Conservation (phyloP, 2,329 filamentous ascomycete genomes). For the Neoarthrinium moseri region DNA sequence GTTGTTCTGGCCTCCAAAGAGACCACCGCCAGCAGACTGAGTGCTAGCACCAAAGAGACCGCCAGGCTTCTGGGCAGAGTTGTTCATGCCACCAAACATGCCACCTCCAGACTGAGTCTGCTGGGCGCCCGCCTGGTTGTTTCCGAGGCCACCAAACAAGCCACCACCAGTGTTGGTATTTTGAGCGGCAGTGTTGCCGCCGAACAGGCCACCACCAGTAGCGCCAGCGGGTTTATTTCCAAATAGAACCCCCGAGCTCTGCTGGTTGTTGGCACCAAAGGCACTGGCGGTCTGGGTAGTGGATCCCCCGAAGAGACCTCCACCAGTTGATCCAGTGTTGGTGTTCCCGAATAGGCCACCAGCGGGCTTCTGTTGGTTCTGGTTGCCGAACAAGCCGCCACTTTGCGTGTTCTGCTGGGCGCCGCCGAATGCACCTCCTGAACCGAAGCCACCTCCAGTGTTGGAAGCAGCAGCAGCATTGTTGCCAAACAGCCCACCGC, state of each 20-base stretch:
- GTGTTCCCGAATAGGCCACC: constrained; percentile 33
- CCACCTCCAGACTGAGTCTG: constrained; percentile 32
- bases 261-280: constrained; percentile 27
- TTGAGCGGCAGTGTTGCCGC: constrained; percentile 33
- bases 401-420: constrained; percentile 37
- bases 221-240: constrained; percentile 33
- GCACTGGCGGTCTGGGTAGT: not conserved
- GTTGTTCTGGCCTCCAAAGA: constrained; percentile 53
- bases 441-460: constrained; percentile 29
- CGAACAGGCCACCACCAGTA: constrained; percentile 40
- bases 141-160: constrained; percentile 48
- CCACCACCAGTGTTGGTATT: constrained; percentile 39
- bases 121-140: constrained; percentile 35
- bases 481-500: constrained; percentile 24
- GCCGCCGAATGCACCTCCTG: constrained; percentile 35
- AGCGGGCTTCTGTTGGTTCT: constrained; percentile 31
- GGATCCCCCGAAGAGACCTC: constrained; percentile 11
- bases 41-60: constrained; percentile 48
- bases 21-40: constrained; percentile 42
- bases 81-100: constrained; percentile 50
- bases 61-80: constrained; percentile 49
- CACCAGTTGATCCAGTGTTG: constrained; percentile 15
- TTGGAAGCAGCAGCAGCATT: too few relatives aligned
- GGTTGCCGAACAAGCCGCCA: constrained; percentile 34
- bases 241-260: constrained; percentile 43